Evolutionary conservation across 202 grass and related monocot genomes (phyloP), one percentile per base, ranked within the genome.

Genomic region (Setaria italica): DNA sequence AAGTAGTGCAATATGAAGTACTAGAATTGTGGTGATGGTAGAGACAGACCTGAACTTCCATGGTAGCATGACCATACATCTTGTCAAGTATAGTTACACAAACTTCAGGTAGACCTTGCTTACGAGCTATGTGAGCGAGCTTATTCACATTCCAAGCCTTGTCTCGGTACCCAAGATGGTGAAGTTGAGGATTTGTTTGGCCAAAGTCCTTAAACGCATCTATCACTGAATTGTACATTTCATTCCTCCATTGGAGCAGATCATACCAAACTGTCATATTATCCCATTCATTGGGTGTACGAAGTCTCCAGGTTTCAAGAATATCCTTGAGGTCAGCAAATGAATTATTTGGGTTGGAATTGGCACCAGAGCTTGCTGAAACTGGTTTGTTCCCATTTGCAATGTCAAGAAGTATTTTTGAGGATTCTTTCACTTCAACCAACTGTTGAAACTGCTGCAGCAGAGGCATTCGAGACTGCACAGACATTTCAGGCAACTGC

Each of bases 61-160:
- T 99, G 42, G 97, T 99, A 86, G 92, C 90, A 94, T 99, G 97
- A 15, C 97, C 97, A 90, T 99, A 99, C 94, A 99, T 97, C 85
- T 97, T 97, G 82, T 97, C 94, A 17, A 99, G 88, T 91, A 99
- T 99, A 83, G 90, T 91, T 65, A 97, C 97, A 91, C 97, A 99
- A 70, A 99, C 97, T 90, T 97, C 94, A 85, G 93, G 90, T 77
- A 97, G 97, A 72, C 97, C 92, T 87, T 99, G 94, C 78, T 97
- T 99, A 77, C 97, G 94, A 77, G 97, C 83, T 84, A 99, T 94
- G 83, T 90, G 97, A 66, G 97, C 97, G 34, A 99, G 91, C 84
- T 99, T 99, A 84, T 99, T 99, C 78, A 99, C 97, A 84, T 99
- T 99, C 97, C 97, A 99, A 83, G 97, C 97, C 65, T 99, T 93